A percentile compares a stretch with the other conserved stretches of the same genome.
Conservation (phyloP, 2,329 filamentous ascomycete genomes). For the Blastomyces emzantsi region DNA sequence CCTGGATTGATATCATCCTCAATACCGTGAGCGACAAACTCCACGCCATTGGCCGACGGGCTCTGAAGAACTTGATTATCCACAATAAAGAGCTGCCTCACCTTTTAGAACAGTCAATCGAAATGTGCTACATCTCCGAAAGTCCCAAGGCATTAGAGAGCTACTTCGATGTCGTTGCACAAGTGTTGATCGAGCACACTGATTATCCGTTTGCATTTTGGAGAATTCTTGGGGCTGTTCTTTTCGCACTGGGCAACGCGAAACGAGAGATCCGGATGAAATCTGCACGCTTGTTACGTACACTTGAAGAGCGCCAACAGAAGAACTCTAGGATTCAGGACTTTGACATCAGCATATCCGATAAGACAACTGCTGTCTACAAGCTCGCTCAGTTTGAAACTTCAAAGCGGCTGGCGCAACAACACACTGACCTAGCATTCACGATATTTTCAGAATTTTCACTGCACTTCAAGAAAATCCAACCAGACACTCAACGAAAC, state of each 20-base stretch:
- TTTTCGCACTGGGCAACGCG: constrained; percentile 90
- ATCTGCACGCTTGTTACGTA: constrained; percentile 69
- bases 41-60: constrained; percentile 79
- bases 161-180: constrained; percentile 86
- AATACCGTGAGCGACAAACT: constrained; percentile 83
- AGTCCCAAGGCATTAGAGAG: constrained; percentile 78
- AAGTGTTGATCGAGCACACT: constrained; percentile 74
- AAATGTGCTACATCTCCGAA: constrained; percentile 79
- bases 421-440: constrained; percentile 83
- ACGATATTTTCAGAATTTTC: constrained; percentile 95
- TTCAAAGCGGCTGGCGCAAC: constrained; percentile 77
- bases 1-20: constrained; percentile 94
- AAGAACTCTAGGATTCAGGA: constrained; percentile 89
- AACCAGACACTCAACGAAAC: constrained; percentile 76
- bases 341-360: constrained; percentile 95
- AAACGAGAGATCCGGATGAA: constrained; percentile 82
- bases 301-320: constrained; percentile 71
- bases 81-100: constrained; percentile 84
- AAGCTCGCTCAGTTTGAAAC: constrained; percentile 97
- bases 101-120: constrained; percentile 79
- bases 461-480: constrained; percentile 79
- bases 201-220: constrained; percentile 80
- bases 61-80: constrained; percentile 78
- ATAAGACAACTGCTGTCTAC: constrained; percentile 97
- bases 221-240: constrained; percentile 77